These are phyloP conservation scores for Pleurostoma richardsiae DNA, from an alignment of 2,329 filamentous ascomycete genomes.

Conservation along the genomic window DNA sequence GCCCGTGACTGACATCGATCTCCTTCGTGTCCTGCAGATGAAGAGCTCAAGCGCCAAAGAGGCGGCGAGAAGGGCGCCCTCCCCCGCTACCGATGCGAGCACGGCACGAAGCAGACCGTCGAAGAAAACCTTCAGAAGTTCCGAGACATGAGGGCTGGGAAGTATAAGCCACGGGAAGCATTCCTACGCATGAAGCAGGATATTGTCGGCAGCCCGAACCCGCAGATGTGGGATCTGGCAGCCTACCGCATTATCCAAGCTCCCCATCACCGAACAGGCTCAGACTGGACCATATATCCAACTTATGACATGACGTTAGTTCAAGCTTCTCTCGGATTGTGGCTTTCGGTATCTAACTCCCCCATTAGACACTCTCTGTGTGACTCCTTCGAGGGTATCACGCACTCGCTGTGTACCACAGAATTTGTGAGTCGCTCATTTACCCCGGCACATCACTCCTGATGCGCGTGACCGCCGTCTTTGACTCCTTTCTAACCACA, in stretches of 20 bases:
- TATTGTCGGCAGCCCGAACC: slow-evolving; percentile 69
- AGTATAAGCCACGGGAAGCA: slow-evolving; percentile 80
- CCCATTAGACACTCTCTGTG: slow-evolving; percentile 64
- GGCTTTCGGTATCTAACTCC: too few species aligned
- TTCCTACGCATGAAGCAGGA: slow-evolving; percentile 93
- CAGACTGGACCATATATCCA: slow-evolving; percentile 88
- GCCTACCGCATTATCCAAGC: slow-evolving; percentile 75
- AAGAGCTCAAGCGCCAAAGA: slow-evolving; percentile 80
- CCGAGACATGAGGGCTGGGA: slow-evolving; percentile 83
- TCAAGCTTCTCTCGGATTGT: slow-evolving; percentile 12
- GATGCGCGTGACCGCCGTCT: too few species aligned
- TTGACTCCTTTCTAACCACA: too few species aligned
- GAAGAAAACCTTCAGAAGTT: slow-evolving; percentile 81
- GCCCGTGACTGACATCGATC: too few species aligned
- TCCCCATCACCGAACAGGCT: slow-evolving; percentile 73
- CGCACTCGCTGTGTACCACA: slow-evolving; percentile 45
- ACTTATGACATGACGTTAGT: slow-evolving; percentile 76
- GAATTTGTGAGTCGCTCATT: slow-evolving; percentile 1
- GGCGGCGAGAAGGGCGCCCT: slow-evolving; percentile 68
- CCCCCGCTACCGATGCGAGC: slow-evolving; percentile 72
- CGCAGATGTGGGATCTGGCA: slow-evolving; percentile 94
- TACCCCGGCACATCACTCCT: too few species aligned
- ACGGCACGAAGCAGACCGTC: slow-evolving; percentile 63
- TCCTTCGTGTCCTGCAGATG: slow-evolving; percentile 33
- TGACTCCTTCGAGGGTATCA: slow-evolving; percentile 88